Evolutionary conservation across 768 basidiomycete species (phyloP), one percentile per base, ranked within the genome.

Genomic region (Collybia mongolica): DNA sequence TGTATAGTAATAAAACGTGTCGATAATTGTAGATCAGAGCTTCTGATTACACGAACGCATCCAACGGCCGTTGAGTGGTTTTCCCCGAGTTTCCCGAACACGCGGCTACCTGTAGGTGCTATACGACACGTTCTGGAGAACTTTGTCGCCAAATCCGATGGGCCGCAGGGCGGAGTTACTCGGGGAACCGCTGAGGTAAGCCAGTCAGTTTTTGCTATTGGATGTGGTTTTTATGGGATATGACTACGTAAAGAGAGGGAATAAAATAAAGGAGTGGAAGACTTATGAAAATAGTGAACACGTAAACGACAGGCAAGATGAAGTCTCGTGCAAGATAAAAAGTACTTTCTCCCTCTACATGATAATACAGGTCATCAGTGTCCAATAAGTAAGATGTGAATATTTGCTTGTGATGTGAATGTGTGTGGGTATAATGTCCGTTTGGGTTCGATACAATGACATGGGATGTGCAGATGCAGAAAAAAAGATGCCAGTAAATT

Each of bases 401-500:
- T 14, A 28, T 43, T 32, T 17, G 22, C 18, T 51, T 35, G 32
- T 39, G 40, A 28, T 45, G 41, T 23, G 48, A 19, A 18, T 45
- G 28, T 24, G 23, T 53, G 46, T 14, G 38, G 53, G 49, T 56
- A 54, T 29, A 23, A 24, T 11, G 55, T 59, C 55, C 58, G 37
- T 54, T 50, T 49, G 53, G 9, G 37, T 44, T 26, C 32, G 54
- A 56, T 56, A 60, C 38, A 54, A 44, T 23, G 49, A 47, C 26
- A 41, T 48, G 47, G 41, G 29, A 48, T 40, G 46, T 61, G 56
- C 52, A 51, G 52, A 24, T 26, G 40, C 15, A 12, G 59, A 51
- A 24, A 29, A 53, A 48, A 49, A 52, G 49, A 44, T 56, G 62
- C 56, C 58, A 57, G 50, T 45, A 54, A 48, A 48, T 56, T 51